These are phyloP conservation scores for Maudiozyma barnettii DNA, from an alignment of 805 yeast genomes.

Conservation along the genomic window DNA sequence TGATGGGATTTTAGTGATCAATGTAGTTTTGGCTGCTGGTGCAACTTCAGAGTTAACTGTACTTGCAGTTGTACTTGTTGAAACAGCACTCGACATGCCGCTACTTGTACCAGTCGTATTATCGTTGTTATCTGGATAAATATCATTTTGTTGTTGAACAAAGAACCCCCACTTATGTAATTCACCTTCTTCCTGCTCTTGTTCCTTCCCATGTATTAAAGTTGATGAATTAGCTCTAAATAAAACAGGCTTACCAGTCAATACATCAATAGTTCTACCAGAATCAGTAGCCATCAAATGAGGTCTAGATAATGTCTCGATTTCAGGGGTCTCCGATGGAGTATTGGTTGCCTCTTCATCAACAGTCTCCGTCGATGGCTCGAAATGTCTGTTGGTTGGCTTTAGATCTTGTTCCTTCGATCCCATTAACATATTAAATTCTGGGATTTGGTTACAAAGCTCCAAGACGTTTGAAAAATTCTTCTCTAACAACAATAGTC, in stretches of 20 bases:
- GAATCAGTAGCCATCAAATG: constrained; percentile 67
- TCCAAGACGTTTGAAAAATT: constrained; percentile 49
- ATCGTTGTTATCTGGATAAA: constrained; percentile 23
- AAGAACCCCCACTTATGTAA: constrained; percentile 77
- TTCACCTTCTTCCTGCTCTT: constrained; percentile 88
- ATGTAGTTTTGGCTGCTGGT: constrained; percentile 2
- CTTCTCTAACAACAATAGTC: constrained; percentile 60
- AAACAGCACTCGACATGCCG: background rate
- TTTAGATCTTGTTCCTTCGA: constrained; percentile 2
- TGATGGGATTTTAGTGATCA: constrained; percentile 32
- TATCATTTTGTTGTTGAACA: constrained; percentile 53
- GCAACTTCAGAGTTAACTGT: background rate
- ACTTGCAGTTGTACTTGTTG: background rate
- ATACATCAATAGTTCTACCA: constrained; percentile 49
- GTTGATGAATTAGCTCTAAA: constrained; percentile 57
- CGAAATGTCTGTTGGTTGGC: constrained; percentile 6
- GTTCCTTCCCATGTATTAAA: constrained; percentile 52
- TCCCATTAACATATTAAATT: constrained; percentile 12
- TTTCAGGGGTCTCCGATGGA: background rate
- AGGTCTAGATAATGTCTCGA: constrained; percentile 31
- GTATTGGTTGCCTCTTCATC: background rate
- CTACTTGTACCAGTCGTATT: background rate
- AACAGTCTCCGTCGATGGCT: constrained; percentile 1
- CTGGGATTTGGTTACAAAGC: constrained; percentile 25
- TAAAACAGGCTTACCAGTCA: constrained; percentile 65